phyloP scores from a whole-genome alignment of 108 stramenopile species.

The Pinguiococcus pyrenoidosus region DNA sequence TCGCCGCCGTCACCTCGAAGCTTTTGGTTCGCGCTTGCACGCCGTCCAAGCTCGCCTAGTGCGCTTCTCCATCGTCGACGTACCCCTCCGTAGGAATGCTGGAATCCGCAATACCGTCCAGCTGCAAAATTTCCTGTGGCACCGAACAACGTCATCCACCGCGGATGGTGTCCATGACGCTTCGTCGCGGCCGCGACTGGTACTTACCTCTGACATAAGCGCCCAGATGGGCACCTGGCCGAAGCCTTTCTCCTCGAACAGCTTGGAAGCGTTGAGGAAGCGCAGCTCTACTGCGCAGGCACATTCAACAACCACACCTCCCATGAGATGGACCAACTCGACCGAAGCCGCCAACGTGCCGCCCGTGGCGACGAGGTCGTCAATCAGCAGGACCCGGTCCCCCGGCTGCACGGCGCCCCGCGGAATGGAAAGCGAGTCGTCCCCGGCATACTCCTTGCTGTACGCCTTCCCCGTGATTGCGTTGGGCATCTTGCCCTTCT shows the following conservation, averaged over 20 bases:
- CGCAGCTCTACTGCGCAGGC: conserved; percentile 39
- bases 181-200: no score
- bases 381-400: conserved; percentile 75
- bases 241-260: conserved; percentile 11
- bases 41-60: no score
- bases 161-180: no score
- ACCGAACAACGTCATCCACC: no score
- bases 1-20: no score
- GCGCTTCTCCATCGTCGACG: no score
- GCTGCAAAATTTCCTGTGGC: no score
- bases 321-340: conserved; percentile 28
- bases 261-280: conserved; percentile 12
- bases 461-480: conserved; percentile 61
- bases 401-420: conserved; percentile 64
- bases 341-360: conserved; percentile 60
- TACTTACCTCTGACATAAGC: no score
- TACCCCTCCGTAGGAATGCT: no score
- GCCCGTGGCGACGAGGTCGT: conserved; percentile 95
- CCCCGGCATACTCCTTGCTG: conserved; percentile 82
- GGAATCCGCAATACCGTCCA: no score
- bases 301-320: conserved; percentile 34
- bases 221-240: no score
- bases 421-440: conserved; percentile 68
- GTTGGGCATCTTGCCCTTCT: conserved; percentile 96
- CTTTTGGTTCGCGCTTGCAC: no score